Base-by-base conservation (phyloP, 1,284 basidiomycete species). In the Bjerkandera adusta region DNA sequence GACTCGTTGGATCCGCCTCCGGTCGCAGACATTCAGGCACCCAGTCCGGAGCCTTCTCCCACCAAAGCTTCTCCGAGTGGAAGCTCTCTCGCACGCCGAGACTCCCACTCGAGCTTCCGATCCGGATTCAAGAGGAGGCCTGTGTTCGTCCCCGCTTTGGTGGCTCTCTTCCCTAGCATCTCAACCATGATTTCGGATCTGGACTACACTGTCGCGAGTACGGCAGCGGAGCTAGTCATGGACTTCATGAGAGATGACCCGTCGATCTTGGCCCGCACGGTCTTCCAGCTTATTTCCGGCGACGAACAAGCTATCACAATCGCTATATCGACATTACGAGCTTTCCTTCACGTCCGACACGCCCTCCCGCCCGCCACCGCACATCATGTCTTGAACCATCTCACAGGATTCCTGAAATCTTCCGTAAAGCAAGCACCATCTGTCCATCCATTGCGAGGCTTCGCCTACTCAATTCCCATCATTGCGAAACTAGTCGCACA, bases 171-270 rank as follows among this genome's bases (percentile, higher is more conserved):
- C 52, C 74, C 75, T 3, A 69, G 68, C 5, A 63, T 87, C 22
- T 71, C 77, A 5, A 58, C 64, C 0, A 65, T 88, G 47, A 70
- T 76, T 1, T 71, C 70, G 36, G 83, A 87, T 51, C 52, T 64
- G 16, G 75, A 84, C 57, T 72, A 81, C 50, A 55, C 63, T 1
- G 73, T 88, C 16, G 73, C 81, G 2, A 73, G 69, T n/a, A 65
- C 75, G 0, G 81, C 86, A 6, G 73, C 77, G 24, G 75, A 73
- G 36, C 64, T 81, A 4, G 58, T 89, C 16, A 55, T 83, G n/a
- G 79, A 88, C 50, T 64, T 86, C 26, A 85, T 91, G 77, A 74
- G 86, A 20, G 85, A 89, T 56, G 89, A 92, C 55, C 80, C 87
- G 1, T 68, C 72, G 15, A 67, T 85, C 5, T 66, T 89, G 12